Base-by-base conservation (phyloP, 1,284 basidiomycete species). In the Ceraceosorus guamensis region DNA sequence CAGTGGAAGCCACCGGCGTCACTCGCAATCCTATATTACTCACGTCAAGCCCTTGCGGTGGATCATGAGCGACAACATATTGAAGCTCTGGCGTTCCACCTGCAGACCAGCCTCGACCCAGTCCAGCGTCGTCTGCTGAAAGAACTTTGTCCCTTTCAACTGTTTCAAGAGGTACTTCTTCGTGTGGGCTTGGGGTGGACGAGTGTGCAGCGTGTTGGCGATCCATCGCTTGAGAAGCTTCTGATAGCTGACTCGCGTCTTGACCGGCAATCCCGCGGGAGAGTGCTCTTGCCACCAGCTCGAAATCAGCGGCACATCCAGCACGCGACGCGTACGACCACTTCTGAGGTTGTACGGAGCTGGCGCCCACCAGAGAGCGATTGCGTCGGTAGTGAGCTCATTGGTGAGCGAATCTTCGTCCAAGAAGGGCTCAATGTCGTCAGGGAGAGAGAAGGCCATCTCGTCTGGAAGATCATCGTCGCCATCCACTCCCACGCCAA, bases 71-170 rank as follows among this genome's bases (percentile, higher is more conserved):
- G 98, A 98, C 63, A 99, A 81, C 95, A 98, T 98, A 80, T 98
- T 99, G 81, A 96, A 98, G 35, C 93, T 93, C 77, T 99, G 95
- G 66, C 93, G 82, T 79, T 91, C 95, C 55, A 99, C 95, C 79
- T 99, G 95, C 61, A 99, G 80, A 72, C 95, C 95, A 3, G 93
- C 95, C 78, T 99, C 95, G 34, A 99, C 93, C 95, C 95, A 99
- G 78, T 99, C 95, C 68, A 98, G 80, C 63, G 84, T 89, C 6
- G 95, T 98, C 18, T 88, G 89, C 80, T 98, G 95, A 86, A 99
- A 98, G 81, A 99, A 98, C 79, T 98, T 98, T 60, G 95, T 99
- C 47, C 89, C 87, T 79, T 97, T 97, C 58, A 99, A 82, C 76
- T 92, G 89, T 57, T 89, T 83, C 83, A 98, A 93, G 51, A 98